Evolutionary conservation across 2,329 filamentous ascomycete genomes (phyloP).

Genomic region (Aureobasidium namibiae): DNA sequence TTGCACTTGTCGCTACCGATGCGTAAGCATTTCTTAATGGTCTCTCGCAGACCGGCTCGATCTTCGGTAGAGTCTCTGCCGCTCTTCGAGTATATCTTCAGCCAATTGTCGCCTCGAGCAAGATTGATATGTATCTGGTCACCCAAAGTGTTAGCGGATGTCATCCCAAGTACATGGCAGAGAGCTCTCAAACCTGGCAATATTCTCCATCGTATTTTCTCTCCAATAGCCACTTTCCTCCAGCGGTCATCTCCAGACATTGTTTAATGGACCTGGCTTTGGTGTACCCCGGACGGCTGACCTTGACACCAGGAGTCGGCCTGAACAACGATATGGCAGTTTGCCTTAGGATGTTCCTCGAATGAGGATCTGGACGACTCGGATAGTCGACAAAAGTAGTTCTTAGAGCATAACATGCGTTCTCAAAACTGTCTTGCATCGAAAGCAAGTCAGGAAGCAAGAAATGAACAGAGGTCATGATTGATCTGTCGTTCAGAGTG

Average conservation of each 20-base stretch:
- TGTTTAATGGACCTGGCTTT: conserved; percentile 56
- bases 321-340: conserved; percentile 31
- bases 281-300: conserved; percentile 36
- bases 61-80: conserved; percentile 81
- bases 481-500: conserved; percentile 47
- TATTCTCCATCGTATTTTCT: conserved; percentile 81
- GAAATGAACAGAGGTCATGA: conserved; percentile 58
- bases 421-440: conserved; percentile 60
- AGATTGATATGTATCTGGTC: conserved; percentile 62
- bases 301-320: conserved; percentile 36
- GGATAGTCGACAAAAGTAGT: conserved; percentile 32
- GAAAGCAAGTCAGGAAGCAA: conserved; percentile 61
- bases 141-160: background rate
- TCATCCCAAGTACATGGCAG: too few relatives aligned
- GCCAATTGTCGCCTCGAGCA: conserved; percentile 42
- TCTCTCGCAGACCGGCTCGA: conserved; percentile 52
- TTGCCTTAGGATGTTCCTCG: conserved; percentile 26
- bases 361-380: conserved; percentile 26
- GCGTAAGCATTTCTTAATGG: conserved; percentile 56
- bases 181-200: conserved; percentile 48
- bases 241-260: conserved; percentile 56
- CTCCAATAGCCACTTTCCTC: conserved; percentile 62
- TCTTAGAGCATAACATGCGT: conserved; percentile 50
- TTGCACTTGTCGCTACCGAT: conserved; percentile 52
- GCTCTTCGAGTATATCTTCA: conserved; percentile 86